Evolutionary conservation across 768 basidiomycete genomes (phyloP), one percentile per base, ranked within the genome.

Genomic region (Termitomyces sp.): DNA sequence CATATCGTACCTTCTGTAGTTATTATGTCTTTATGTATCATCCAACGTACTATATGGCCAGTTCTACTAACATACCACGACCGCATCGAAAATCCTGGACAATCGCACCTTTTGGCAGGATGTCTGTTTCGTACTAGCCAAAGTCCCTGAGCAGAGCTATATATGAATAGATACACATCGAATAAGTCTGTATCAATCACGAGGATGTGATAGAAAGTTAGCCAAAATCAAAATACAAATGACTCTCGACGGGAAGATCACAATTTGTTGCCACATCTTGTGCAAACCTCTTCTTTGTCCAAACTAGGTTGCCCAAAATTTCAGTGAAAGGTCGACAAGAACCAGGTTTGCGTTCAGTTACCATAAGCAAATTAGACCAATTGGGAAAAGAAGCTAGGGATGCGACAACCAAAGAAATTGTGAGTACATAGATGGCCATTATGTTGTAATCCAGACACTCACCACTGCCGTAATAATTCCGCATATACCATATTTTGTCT

Each of bases 401-500:
- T 16, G 27, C 27, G 49, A 28, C 4, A 7, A 7, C n/a, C 2
- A 30, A 32, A 44, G 52, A 25, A 35, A 25, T 23, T 44, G 9
- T 54, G 17, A 30, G 28, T 30, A n/a, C n/a, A n/a, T n/a, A 21
- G 19, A 23, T n/a, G 12, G 17, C 14, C 21, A 44, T 41, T 6
- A 17, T 6, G 5, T 30, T n/a, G 21, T 8, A 17, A 27, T 27
- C 23, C 23, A 21, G 30, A n/a, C 39, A 46, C 61, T 51, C 25
- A 62, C 63, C 32, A 64, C 56, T 5, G 59, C 63, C 9, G 49
- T 47, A 19, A 64, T 60, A 12, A 64, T 62, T 23, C 63, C 63
- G 27, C 54, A 60, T 2, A 59, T 19, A 16, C 63, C 63, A 56
- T 52, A 64, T 32, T 55, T 64, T 45, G 49, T 59, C 27, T 39